Base-by-base conservation (phyloP, 306 rosid genomes). In the Prunus padus region DNA sequence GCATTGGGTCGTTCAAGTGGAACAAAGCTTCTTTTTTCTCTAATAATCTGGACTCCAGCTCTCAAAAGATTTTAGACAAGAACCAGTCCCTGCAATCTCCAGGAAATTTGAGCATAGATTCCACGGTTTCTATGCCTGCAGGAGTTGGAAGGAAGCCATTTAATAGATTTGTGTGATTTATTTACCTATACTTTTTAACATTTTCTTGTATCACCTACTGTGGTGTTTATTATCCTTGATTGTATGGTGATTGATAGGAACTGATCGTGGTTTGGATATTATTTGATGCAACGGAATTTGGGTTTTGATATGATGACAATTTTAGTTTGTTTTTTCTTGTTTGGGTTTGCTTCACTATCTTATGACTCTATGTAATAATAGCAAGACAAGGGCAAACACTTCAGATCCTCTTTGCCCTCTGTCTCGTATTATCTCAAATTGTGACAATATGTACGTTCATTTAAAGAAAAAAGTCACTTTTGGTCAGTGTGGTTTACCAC, bases 81-180 rank as follows among this genome's bases (percentile, higher is more conserved):
- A 82, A 80, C 69, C 91, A 83, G 82, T 76, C 92, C 60, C 72
- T 86, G 82, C 95, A 87, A 60, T 85, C 93, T 47, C 2, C 88
- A 74, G 92, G 88, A 46, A 81, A 91, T 67, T 52, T 82, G 89
- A 92, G 97, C 76, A 92, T 96, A 88, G 97, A 92, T 84, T 96
- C 99, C 44, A 83, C 96, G 0, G 84, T 83, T 49, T 96, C 98
- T 25, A 75, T 96, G 89, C 99, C 99, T 1, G 89, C 84, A 6
- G 91, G 89, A 31, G 86, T 89, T 59, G 97, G 92, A 75, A 89
- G 97, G 82, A 92, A 82, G 89, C 99, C 99, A 54, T 96, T 96
- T 90, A 90, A 89, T 83, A 82, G 99, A 96, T 92, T 92, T 87
- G 99, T 89, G 98, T 96, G 99, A 96, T 88, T 84, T 75, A 19